Base-by-base conservation (phyloP, 164 flowering plant genomes). In the Aristolochia contorta region DNA sequence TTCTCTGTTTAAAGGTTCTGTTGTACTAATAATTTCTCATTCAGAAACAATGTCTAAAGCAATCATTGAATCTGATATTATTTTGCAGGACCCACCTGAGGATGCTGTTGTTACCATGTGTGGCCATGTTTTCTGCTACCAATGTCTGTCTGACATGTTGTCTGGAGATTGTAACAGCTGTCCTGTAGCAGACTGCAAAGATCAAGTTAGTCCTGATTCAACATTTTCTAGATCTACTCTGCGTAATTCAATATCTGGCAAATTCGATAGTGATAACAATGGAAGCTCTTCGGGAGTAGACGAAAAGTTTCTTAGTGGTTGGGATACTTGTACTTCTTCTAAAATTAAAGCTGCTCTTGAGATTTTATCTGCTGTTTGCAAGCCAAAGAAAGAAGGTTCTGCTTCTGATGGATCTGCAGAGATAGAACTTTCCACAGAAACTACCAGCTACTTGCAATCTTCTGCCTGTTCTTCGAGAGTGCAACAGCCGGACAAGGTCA, bases 71-170 rank as follows among this genome's bases (percentile, higher is more conserved):
- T 19, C 5, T 41, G 43, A 64, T 33, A 45, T 73, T 50, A 43
- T 71, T 70, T 65, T 67, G 58, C 81, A 92, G 98, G 98, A 92
- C 71, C 82, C 90, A 62, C 90, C 98, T 0, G 98, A 92, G 71
- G 85, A 92, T 80, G 89, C 93, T 65, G 87, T 92, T 67, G 85
- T 89, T 62, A 87, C 96, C 13, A 77, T 80, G 74, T 89, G 98
- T 54, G 84, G 90, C 54, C 98, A 92, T 73, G 88, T 87, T 58
- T 92, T 92, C 73, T 92, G 98, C 79, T 80, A 83, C 71, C 97
- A 89, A 71, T 89, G 98, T 71, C 87, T 87, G 15, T 80, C 90
- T 21, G 94, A 89, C 56, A 72, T 69, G 72, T 65, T 90, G 69
- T 80, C 84, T 8, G 97, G 97, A 30, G 98, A 92, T 71, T 91